These are phyloP conservation scores for Fistulinella staudtii DNA, from an alignment of 1,284 basidiomycete genomes.

Conservation along the genomic window DNA sequence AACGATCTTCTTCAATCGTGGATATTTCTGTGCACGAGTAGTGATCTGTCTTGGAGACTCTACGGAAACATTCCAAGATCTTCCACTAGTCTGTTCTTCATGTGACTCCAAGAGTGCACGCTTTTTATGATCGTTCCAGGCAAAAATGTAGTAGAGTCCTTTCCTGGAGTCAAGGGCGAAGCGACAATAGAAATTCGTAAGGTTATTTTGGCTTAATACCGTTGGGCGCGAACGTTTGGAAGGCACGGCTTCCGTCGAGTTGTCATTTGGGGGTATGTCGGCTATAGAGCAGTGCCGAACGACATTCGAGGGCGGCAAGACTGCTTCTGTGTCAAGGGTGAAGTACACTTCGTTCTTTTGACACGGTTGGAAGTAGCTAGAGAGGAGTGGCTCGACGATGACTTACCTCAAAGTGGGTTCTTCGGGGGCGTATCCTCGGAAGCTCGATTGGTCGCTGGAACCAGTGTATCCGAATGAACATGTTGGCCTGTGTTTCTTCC, in stretches of 20 bases:
- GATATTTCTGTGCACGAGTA: constrained; percentile 14
- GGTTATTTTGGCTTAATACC: constrained; percentile 8
- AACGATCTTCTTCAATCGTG: constrained; percentile 16
- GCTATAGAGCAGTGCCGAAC: constrained; percentile 50
- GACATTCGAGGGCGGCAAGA: constrained; percentile 49
- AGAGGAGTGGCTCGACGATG: constrained; percentile 4
- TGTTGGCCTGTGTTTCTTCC: constrained; percentile 29
- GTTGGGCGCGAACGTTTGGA: constrained; percentile 10
- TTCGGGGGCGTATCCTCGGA: constrained; percentile 50
- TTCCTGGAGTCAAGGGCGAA: constrained; percentile 54
- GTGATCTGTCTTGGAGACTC: constrained; percentile 8
- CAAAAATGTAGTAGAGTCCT: constrained; percentile 59
- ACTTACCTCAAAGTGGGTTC: constrained; percentile 53
- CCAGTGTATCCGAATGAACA: constrained; percentile 65
- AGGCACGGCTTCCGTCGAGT: constrained; percentile 6
- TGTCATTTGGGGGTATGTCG: constrained; percentile 21
- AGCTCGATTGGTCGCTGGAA: constrained; percentile 63
- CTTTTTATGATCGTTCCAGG: constrained; percentile 51
- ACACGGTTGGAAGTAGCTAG: constrained; percentile 4
- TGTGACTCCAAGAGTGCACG: constrained; percentile 33
- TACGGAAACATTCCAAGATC: constrained; percentile 27
- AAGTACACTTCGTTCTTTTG: constrained; percentile 69
- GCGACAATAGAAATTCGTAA: constrained; percentile 48
- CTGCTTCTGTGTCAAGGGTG: constrained; percentile 45
- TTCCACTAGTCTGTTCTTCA: constrained; percentile 30